Conservation (phyloP, 495 filamentous ascomycete species). For the Staphylotrichum longicolle region DNA sequence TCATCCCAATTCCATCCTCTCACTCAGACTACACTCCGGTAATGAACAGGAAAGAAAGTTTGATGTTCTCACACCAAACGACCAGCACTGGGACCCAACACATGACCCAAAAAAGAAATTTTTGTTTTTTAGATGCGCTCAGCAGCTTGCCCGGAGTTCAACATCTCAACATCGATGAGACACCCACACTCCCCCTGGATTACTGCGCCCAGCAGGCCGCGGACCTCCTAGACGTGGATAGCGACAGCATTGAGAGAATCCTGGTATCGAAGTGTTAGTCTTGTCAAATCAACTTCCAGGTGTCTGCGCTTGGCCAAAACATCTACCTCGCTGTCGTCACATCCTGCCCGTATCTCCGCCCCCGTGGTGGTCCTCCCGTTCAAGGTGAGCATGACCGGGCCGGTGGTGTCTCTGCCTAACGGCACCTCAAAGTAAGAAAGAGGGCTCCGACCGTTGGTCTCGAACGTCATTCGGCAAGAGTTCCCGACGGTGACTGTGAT, state of each 20-base stretch:
- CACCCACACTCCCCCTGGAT: too few relatives aligned
- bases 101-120: too few relatives aligned
- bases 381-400: constrained; percentile 52
- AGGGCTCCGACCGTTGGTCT: constrained; percentile 33
- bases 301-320: not conserved
- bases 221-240: constrained; percentile 32
- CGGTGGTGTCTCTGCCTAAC: constrained; percentile 45
- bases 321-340: constrained; percentile 51
- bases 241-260: constrained; percentile 44
- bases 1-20: too few relatives aligned
- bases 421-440: constrained; percentile 56
- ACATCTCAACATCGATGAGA: too few relatives aligned
- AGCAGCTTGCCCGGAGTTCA: too few relatives aligned
- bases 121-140: too few relatives aligned
- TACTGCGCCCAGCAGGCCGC: too few relatives aligned
- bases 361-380: constrained; percentile 47
- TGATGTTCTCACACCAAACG: too few relatives aligned
- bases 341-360: constrained; percentile 46
- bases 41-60: too few relatives aligned
- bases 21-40: too few relatives aligned
- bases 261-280: constrained; percentile 23
- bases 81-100: too few relatives aligned
- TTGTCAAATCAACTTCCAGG: not conserved
- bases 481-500: constrained; percentile 55
- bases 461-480: constrained; percentile 36